Conservation (phyloP, 768 basidiomycete species). For the Mycena chlorophos region DNA sequence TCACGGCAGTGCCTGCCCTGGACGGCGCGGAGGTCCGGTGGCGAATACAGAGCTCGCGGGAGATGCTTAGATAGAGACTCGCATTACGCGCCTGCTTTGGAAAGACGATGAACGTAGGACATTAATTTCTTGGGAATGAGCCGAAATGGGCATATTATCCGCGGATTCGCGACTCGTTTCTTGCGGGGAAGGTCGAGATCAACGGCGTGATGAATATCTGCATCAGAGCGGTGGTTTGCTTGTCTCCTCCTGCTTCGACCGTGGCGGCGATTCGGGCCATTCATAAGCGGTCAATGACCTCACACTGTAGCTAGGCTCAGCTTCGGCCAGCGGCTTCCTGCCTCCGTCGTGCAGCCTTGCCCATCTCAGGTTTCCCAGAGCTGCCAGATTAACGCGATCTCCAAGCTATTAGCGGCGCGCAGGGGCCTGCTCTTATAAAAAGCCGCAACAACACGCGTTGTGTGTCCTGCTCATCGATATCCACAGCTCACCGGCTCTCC, state of each 20-base stretch:
- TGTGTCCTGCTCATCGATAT: background rate
- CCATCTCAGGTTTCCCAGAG: background rate
- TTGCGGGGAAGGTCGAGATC: too few relatives aligned
- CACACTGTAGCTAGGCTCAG: background rate
- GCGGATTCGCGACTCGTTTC: too few relatives aligned
- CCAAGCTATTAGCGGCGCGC: background rate
- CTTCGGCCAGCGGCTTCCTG: background rate
- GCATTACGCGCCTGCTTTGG: too few relatives aligned
- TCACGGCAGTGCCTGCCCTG: too few relatives aligned
- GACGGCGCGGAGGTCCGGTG: too few relatives aligned
- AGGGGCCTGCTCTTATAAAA: background rate
- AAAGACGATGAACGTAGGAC: too few relatives aligned
- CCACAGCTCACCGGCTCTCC: background rate
- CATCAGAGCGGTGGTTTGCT: too few relatives aligned
- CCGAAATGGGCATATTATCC: too few relatives aligned
- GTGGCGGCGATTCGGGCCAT: background rate
- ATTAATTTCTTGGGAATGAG: too few relatives aligned
- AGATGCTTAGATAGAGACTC: too few relatives aligned
- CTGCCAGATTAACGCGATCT: slow-evolving; percentile 2
- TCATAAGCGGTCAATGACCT: background rate
- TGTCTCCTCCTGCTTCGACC: background rate
- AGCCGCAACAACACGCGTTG: background rate
- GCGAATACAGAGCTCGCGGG: background rate
- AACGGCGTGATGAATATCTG: background rate
- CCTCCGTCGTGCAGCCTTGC: background rate